Evolutionary conservation across 2,329 filamentous ascomycete genomes (phyloP), one percentile per base, ranked within the genome.

Genomic region (Trichoderma breve): DNA sequence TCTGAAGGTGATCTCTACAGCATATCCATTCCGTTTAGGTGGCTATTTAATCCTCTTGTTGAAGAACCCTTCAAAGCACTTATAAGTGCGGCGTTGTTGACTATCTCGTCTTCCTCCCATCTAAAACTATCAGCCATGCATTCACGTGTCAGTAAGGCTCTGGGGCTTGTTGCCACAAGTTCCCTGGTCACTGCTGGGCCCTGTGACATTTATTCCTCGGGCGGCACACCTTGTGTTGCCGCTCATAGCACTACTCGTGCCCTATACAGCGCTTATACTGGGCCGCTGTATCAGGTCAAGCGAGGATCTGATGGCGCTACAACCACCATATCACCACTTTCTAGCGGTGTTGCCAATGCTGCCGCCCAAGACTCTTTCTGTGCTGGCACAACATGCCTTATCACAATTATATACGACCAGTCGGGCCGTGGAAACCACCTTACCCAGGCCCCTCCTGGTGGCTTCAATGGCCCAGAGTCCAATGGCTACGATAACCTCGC

Each of bases 331-430:
- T 18, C 53, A 14, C 65, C 65, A n/a, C 53, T 68, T 4, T 68
- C 65, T 2, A 55, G 53, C 18, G 65, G 65, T 1, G 34, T 68
- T 15, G 53, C 65, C 65, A 68, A 68, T 58, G 65, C 65, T 12
- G 65, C 47, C 18, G 26, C 34, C 21, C 65, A 68, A 18, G 65
- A 68, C 14, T 30, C 53, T 2, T 68, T 68, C 53, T 68, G 65
- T n/a, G 34, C 53, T n/a, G 26, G 34, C 24, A 68, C 65, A 7
- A 68, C 65, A 0, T 68, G 65, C 26, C 65, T 68, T 3, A 68
- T 68, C 18, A 58, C 65, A 9, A 60, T 68, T 24, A 68, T 68
- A 28, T 68, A 68, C 24, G 65, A 68, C 26, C 65, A 68, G 34
- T 68, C 65, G 7, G 65, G 65, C 12, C 51, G 53, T 24, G 65